Percentiles rank a stretch among this genome's conserved stretches.
Conservation (phyloP, 2,329 filamentous ascomycete genomes). For the Cercospora janseana region DNA sequence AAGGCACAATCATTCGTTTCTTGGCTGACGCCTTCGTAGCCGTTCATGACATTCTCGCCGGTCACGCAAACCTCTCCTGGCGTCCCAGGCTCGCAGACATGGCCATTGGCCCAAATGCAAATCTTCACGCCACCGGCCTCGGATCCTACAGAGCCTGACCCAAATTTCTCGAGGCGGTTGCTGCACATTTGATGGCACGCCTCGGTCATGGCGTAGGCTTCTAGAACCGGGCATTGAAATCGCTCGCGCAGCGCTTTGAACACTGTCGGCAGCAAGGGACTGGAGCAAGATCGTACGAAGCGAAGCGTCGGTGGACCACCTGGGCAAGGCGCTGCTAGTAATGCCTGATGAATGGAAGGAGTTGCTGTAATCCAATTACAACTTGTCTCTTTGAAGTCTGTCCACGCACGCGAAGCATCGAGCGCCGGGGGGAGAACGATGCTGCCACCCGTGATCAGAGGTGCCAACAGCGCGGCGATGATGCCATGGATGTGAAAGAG, state of each 20-base stretch:
- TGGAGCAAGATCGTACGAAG: conserved; percentile 84
- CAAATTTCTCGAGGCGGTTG: conserved; percentile 61
- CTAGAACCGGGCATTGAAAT: conserved; percentile 73
- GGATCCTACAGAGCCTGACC: conserved; percentile 76
- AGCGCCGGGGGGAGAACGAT: conserved; percentile 77
- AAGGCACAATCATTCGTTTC: conserved; percentile 71
- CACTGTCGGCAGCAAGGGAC: conserved; percentile 75
- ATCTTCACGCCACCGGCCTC: conserved; percentile 77
- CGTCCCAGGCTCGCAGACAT: conserved; percentile 65
- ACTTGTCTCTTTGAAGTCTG: conserved; percentile 66
- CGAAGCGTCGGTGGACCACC: conserved; percentile 70
- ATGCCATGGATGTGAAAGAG: conserved; percentile 89
- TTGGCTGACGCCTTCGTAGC: conserved; percentile 75
- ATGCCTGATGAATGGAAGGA: conserved; percentile 78
- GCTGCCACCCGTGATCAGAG: conserved; percentile 70
- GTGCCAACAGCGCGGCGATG: conserved; percentile 75
- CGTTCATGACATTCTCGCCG: conserved; percentile 77
- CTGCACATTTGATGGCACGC: conserved; percentile 74
- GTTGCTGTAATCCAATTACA: conserved; percentile 91
- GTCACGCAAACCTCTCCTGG: conserved; percentile 76
- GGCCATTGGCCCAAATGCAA: conserved; percentile 68
- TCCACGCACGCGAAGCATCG: conserved; percentile 66
- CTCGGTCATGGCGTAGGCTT: conserved; percentile 91
- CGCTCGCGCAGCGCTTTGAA: conserved; percentile 72
- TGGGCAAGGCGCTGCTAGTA: conserved; percentile 58